Evolutionary conservation across 176 grass and related monocot genomes (phyloP), one percentile per base, ranked within the genome.

Genomic region (Alloteropsis semialata): DNA sequence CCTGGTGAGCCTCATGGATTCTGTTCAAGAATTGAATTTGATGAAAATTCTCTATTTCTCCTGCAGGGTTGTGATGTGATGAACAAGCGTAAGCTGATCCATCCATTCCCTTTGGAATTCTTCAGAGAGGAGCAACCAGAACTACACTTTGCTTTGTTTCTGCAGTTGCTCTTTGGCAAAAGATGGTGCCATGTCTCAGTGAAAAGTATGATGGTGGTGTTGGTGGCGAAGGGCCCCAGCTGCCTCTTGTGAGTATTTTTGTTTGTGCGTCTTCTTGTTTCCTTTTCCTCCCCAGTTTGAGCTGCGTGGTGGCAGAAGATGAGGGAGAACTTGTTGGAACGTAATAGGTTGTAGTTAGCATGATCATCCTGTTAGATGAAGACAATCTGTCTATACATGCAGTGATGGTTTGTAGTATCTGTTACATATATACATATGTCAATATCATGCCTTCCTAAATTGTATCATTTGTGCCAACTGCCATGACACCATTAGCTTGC

Each of bases 341-440:
- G 79, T 66, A 74, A 45, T 78, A 56, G 67, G 46, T 70, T 67
- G 78, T 59, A 59, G 86, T 92, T 82, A 88, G 76, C 83, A 90
- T 89, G 90, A 91, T 89, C 93, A 96, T 96, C 93, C 93, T 91
- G 85, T 96, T 92, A 85, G 78, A 93, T 89, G 90, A 76, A 93
- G 75, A 51, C 72, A 92, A 93, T 83, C 87, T 90, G 84, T 87
- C 61, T 72, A 90, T 96, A 96, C 93, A 93, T 96, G 84, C 66
- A 93, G 93, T 51, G 93, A 96, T 96, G 90, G 87, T 96, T 96
- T 94, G 83, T 92, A 92, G 89, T 79, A 24, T 90, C 69, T 87
- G 74, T 69, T 85, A 32, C 66, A 33, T 79, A 43, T 86, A 50
- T 72, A 24, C 73, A 60, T 67, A 72, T 83, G 88, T 87, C 74